These are phyloP conservation scores for Candida glucosophila DNA, from an alignment of 1,139 yeast species.

Conservation along the genomic window DNA sequence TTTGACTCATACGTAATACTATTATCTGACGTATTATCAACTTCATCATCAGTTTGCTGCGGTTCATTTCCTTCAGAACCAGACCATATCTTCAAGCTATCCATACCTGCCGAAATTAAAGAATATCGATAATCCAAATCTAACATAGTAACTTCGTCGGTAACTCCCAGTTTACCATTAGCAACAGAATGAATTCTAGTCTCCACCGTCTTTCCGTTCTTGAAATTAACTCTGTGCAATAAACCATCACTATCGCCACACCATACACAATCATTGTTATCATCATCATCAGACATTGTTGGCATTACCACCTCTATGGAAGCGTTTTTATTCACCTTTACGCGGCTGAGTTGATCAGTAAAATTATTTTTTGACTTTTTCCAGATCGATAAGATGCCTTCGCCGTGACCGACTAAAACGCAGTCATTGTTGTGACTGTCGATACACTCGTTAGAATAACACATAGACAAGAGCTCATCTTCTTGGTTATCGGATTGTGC, in stretches of 20 bases:
- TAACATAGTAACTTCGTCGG: slow-evolving; percentile 59
- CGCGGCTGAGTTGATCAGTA: slow-evolving; percentile 74
- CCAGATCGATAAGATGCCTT: slow-evolving; percentile 93
- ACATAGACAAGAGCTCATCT: slow-evolving; percentile 76
- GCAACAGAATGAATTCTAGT: slow-evolving; percentile 54
- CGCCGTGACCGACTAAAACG: slow-evolving; percentile 75
- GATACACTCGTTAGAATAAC: slow-evolving; percentile 45
- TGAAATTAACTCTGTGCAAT: slow-evolving; percentile 58
- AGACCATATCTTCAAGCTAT: slow-evolving; percentile 69
- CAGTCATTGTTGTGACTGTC: slow-evolving; percentile 50
- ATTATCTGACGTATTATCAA: no score
- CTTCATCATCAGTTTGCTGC: no score
- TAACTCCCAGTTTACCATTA: slow-evolving; percentile 31
- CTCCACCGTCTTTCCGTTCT: slow-evolving; percentile 56
- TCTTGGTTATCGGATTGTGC: slow-evolving; percentile 81
- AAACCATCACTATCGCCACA: slow-evolving; percentile 86
- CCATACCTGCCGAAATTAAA: slow-evolving; percentile 78
- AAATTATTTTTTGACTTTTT: slow-evolving; percentile 56
- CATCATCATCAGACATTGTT: slow-evolving; percentile 59
- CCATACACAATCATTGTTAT: slow-evolving; percentile 51
- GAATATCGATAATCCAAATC: slow-evolving; percentile 79
- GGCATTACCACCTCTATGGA: slow-evolving; percentile 73
- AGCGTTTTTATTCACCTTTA: slow-evolving; percentile 61
- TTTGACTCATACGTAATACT: no score
- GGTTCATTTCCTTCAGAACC: slow-evolving; percentile 10